These are phyloP conservation scores for Sindora glabra DNA, from an alignment of 306 rosid species.

Conservation along the genomic window DNA sequence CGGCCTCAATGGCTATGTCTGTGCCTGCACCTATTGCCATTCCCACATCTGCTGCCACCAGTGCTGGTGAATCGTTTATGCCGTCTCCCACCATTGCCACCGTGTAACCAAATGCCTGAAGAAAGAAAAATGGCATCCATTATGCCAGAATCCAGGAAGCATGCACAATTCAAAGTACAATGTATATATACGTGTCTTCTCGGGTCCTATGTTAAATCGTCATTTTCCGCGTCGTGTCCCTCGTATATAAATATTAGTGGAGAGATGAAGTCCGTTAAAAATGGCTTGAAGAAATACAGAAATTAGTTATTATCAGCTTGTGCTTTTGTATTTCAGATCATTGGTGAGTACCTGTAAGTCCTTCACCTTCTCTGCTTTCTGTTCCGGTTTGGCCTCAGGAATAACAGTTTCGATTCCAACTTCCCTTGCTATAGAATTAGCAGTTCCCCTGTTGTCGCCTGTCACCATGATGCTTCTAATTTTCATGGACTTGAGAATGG, in stretches of 20 bases:
- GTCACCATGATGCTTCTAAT: constrained; percentile 72
- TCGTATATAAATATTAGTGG: too few relatives aligned
- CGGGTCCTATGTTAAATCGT: too few relatives aligned
- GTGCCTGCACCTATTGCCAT: constrained; percentile 88
- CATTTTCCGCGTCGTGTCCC: too few relatives aligned
- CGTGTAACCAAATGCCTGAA: constrained; percentile 44
- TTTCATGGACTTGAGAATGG: constrained; percentile 74
- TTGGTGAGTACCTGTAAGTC: constrained; percentile 65
- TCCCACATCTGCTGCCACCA: constrained; percentile 80
- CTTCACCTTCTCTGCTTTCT: constrained; percentile 57
- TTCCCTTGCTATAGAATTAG: constrained; percentile 71
- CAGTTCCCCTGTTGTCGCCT: constrained; percentile 92
- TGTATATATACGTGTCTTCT: too few relatives aligned
- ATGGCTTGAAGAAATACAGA: too few relatives aligned
- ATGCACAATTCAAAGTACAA: not conserved
- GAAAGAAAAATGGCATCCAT: too few relatives aligned
- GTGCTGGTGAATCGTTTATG: constrained; percentile 78
- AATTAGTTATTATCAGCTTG: too few relatives aligned
- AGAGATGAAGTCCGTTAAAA: too few relatives aligned
- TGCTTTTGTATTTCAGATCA: too few relatives aligned
- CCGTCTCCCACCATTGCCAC: constrained; percentile 96
- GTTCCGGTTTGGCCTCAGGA: constrained; percentile 72
- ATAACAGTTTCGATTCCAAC: constrained; percentile 61
- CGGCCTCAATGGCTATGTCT: constrained; percentile 89
- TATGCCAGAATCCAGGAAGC: not conserved